phyloP scores from a whole-genome alignment of 305 asterid genomes.

The Lippia alba region DNA sequence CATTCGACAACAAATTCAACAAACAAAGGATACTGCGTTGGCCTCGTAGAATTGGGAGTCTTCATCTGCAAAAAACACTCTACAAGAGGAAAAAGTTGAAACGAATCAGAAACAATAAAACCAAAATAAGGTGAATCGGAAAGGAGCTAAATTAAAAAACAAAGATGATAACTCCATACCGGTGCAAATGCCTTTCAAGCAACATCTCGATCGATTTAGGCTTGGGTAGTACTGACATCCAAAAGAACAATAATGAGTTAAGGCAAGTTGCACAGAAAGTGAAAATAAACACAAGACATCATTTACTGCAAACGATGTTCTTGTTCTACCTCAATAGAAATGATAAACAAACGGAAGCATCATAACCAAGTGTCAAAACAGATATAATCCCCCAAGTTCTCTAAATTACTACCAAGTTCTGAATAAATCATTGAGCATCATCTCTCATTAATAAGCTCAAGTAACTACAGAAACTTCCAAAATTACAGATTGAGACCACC shows the following conservation, averaged over 20 bases:
- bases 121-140: constrained; percentile 1
- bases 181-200: constrained; percentile 97
- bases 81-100: constrained; percentile 41
- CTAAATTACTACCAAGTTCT: constrained; percentile 7
- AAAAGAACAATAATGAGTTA: constrained; percentile 27
- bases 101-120: constrained; percentile 8
- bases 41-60: constrained; percentile 91
- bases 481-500: not conserved
- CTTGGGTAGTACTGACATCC: constrained; percentile 90
- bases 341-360: constrained; percentile 17
- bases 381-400: constrained; percentile 4
- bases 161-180: constrained; percentile 47
- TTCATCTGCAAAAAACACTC: constrained; percentile 99
- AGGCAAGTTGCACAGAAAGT: constrained; percentile 16
- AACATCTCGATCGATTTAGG: constrained; percentile 94
- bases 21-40: constrained; percentile 94
- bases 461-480: not conserved
- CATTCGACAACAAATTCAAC: constrained; percentile 14
- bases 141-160: constrained; percentile 11
- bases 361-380: constrained; percentile 11
- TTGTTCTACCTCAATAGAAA: constrained; percentile 22
- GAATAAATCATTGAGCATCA: not conserved
- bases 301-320: constrained; percentile 18
- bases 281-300: constrained; percentile 22
- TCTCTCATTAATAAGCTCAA: constrained; percentile 6